Evolutionary conservation across 345 rosid species (phyloP), one percentile per base, ranked within the genome.

Genomic region (Salix suchowensis): DNA sequence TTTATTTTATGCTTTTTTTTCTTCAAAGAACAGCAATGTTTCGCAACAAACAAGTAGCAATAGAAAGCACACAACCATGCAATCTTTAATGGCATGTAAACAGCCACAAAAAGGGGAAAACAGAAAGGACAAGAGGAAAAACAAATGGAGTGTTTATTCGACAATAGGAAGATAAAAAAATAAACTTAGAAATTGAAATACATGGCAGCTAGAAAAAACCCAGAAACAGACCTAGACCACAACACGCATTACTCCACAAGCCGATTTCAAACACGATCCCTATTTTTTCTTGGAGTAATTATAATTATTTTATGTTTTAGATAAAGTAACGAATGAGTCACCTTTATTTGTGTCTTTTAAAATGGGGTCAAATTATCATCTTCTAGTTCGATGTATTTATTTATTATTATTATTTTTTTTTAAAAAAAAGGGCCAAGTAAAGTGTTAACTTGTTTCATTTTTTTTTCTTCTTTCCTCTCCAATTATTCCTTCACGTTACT

Each of bases 161-260:
- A 52, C 32, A 40, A 70, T 18, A 26, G 39, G 36, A 39, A 65
- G 62, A 28, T 39, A 19, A 42, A 0, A 36, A 42, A 23, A 18
- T n/a, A n/a, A 65, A 18, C 76, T 40, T 40, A 60, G 46, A 34
- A 32, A 54, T 71, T 36, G 48, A 37, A 44, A 55, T 52, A 11
- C 11, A 61, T 30, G 46, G n/a, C 18, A 40, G 16, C 21, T 4
- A n/a, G 1, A 28, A 34, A 68, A 55, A 34, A 34, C 76, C 44
- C 21, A 54, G 19, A 21, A 21, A 50, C 16, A 60, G 36, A 60
- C 46, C 78, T 78, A 70, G 81, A 74, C 70, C 81, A 46, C 44
- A 36, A 70, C 44, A 77, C 18, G 69, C 24, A 10, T 52, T 34
- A 30, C 23, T 24, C 36, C 30, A 65, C 18, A 64, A 66, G 46